phyloP scores from a whole-genome alignment of 192 early-diverging fungal species.

The Glomus cerebriforme region DNA sequence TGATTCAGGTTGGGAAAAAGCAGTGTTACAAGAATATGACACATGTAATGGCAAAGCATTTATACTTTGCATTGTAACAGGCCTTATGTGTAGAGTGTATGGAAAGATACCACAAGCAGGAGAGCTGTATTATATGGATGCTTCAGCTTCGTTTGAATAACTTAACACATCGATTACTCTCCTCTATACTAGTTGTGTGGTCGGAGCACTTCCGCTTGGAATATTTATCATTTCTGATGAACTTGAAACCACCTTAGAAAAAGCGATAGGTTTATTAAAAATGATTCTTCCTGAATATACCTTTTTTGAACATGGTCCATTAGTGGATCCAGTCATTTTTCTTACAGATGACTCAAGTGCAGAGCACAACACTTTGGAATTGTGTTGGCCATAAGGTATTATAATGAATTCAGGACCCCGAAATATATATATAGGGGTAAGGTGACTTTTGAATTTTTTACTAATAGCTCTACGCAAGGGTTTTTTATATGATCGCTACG shows the following conservation, averaged over 20 bases:
- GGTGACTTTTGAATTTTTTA: too few species aligned
- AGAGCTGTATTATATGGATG: background rate
- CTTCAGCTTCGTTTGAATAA: background rate
- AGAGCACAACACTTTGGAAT: background rate
- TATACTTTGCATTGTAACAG: background rate
- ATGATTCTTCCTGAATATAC: background rate
- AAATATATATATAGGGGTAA: too few species aligned
- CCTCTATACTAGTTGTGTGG: background rate
- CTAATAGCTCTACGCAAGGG: too few species aligned
- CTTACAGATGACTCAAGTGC: background rate
- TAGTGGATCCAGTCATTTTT: background rate
- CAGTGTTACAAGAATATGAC: background rate
- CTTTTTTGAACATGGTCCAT: background rate
- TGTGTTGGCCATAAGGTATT: background rate
- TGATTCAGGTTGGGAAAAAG: background rate
- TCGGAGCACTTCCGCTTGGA: background rate
- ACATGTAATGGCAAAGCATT: background rate
- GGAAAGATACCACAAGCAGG: background rate
- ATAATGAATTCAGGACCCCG: too few species aligned
- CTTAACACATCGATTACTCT: background rate
- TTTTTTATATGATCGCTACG: too few species aligned
- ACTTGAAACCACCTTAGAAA: conserved; percentile 14
- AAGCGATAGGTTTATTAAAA: conserved; percentile 3
- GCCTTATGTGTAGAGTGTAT: background rate
- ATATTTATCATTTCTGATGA: background rate